Base-by-base conservation (phyloP, 2,329 filamentous ascomycete species). In the Salinomyces thailandicus region DNA sequence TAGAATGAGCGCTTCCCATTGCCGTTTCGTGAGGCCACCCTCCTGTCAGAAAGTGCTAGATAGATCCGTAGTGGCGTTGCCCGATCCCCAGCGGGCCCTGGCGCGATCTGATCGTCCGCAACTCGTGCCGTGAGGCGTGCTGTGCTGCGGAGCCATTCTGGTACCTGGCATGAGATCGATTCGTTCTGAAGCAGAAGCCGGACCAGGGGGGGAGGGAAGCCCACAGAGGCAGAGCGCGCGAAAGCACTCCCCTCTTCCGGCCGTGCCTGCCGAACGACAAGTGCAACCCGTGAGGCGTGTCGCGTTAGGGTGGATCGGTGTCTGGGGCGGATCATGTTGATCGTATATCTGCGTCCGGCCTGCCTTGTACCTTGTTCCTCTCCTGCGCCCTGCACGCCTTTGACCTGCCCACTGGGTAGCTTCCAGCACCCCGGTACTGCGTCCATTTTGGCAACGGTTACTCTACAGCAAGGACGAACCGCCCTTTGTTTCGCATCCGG, bases 391-490 rank as follows among this genome's bases (percentile, higher is more conserved):
- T 36, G 35, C 35, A 30, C 11, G 27, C 27, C 22, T 26, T 26
- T 30, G 11, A n/a, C 27, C 27, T 30, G 11, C 15, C 27, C 3
- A 15, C 27, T 26, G 22, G 22, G 22, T 26, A 26, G 27, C 8
- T 32, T 35, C 39, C 39, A 42, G 32, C 39, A 42, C 20, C 35
- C 39, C 32, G 39, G 39, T 33, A 31, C 24, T 15, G 12, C 27
- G n/a, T n/a, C n/a, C 20, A n/a, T 16, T 7, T 28, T 27, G 36
- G 7, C 22, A 24, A 22, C 40, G 47, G 52, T 54, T 55, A 55
- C 53, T 50, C 51, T 46, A 51, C 53, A 52, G 52, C 51, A 54
- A 53, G 50, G 51, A 49, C 49, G 40, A 40, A 38, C 35, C 38
- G 28, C 38, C 44, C 38, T 48, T 47, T 51, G 48, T 52, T 50